Base-by-base conservation (phyloP, 78 protist genomes). In the Goniomonas avonlea region DNA sequence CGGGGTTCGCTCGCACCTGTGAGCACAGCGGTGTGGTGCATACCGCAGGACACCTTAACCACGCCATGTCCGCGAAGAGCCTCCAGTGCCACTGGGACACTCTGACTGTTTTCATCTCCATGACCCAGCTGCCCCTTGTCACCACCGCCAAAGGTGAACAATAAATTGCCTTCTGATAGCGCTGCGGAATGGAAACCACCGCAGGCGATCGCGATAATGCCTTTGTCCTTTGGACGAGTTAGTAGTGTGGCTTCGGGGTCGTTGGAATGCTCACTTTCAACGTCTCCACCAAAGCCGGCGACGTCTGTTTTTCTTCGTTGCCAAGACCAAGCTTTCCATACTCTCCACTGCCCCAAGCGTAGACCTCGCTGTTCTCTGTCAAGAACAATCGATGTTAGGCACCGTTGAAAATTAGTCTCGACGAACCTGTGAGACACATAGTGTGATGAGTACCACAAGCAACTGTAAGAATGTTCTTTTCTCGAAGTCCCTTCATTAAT, bases 111-210 rank as follows among this genome's bases (percentile, higher is more conserved):
- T 43, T 47, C 60, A 40, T 70, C 77, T 37, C 77, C 77, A 32
- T 70, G 77, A 5, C 77, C 77, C 11, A 70, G 77, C 60, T 70
- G 77, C 13, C 77, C 77, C 45, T 70, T 70, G 77, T 70, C 77
- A 0, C 77, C 77, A 21, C 77, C 58, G 32, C 77, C 77, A 56
- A 56, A 70, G 17, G 77, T 70, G 77, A 34, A 47, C 15, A 70
- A n/a, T n/a, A 15, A 13, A 8, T 60, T 60, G 31, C 32, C 77
- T 3, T 13, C 60, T 1, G 77, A 41, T 27, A 68, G 75, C 48
- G 75, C 75, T 15, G 34, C 5, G 29, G 75, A 68, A 53, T 68
- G 75, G 56, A 68, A 68, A 23, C 75, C 75, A 5, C 75, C 75
- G n/a, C 59, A 25, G n/a, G 75, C 53, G 34, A 55, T 11, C n/a